Base-by-base conservation (phyloP, 176 grass and related monocot species). In the Oryza rufipogon region DNA sequence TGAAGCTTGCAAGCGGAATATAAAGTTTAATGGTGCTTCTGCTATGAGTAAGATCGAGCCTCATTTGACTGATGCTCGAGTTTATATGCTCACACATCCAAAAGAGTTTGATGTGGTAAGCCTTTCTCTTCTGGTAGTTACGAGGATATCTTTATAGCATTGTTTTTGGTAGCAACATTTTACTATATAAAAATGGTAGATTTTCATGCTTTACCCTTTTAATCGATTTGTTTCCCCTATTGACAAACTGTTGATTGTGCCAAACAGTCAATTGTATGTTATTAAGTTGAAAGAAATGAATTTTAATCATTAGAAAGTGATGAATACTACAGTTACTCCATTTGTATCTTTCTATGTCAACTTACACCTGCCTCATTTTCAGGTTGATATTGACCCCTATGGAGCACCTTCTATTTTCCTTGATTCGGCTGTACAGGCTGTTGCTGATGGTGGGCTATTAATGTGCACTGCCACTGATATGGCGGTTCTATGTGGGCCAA, bases 91-190 rank as follows among this genome's bases (percentile, higher is more conserved):
- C 75, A 99, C 89, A 5, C 96, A 99, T 87, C 89, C 91, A 73
- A 99, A 99, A 92, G 96, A 99, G 91, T 99, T 92, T 90, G 91
- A 99, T 92, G 91, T 90, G 91, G 93, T 97, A 93, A 80, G 67
- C 15, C 33, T 73, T 85, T 46, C n/a, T 63, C 58, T 4, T 11
- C 20, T 0, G n/a, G 58, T 10, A 23, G 58, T 3, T 23, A 9
- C 8, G 8, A 23, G 17, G 58, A 10, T 42, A 34, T 74, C 34
- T 67, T 15, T 52, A 67, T 67, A 56, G 28, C 32, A 39, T 16
- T 67, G 9, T 67, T 17, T 9, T 17, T 11, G 19, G 15, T 74
- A 73, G 6, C 67, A 73, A 20, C 30, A n/a, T 70, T 34, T 51
- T 61, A n/a, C 28, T 63, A 66, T 58, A 72, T 77, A 20, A 58